These are phyloP conservation scores for Zizania latifolia DNA, from an alignment of 176 grass and related monocot species.

Conservation along the genomic window DNA sequence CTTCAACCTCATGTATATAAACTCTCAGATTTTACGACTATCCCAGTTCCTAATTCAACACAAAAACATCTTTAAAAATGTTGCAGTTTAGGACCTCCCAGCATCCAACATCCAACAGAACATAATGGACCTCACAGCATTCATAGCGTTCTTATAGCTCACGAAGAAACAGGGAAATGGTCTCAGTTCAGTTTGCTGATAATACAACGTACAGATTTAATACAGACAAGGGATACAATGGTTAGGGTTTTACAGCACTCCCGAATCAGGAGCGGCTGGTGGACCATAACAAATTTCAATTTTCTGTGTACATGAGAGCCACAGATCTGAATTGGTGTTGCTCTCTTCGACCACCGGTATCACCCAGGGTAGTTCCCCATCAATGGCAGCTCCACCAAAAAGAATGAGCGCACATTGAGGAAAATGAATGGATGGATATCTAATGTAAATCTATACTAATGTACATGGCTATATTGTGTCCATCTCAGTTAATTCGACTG, in stretches of 20 bases:
- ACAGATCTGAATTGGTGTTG: constrained; percentile 17
- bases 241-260: constrained; percentile 25
- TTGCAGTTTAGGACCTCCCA: background rate
- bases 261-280: constrained; percentile 9
- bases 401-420: constrained; percentile 39
- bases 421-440: constrained; percentile 53
- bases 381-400: constrained; percentile 58
- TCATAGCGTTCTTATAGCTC: background rate
- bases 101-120: background rate
- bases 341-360: constrained; percentile 30
- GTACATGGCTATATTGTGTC: constrained; percentile 25
- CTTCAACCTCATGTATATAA: background rate
- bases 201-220: constrained; percentile 16
- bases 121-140: background rate
- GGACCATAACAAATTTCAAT: background rate
- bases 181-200: background rate
- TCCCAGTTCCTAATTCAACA: background rate
- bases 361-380: constrained; percentile 33
- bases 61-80: background rate
- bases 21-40: background rate
- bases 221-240: constrained; percentile 33
- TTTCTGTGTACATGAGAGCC: constrained; percentile 35
- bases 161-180: background rate
- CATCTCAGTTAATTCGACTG: constrained; percentile 33
- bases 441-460: constrained; percentile 39